These are phyloP conservation scores for Lithospermum erythrorhizon DNA, from an alignment of 257 asterid genomes.

Conservation along the genomic window DNA sequence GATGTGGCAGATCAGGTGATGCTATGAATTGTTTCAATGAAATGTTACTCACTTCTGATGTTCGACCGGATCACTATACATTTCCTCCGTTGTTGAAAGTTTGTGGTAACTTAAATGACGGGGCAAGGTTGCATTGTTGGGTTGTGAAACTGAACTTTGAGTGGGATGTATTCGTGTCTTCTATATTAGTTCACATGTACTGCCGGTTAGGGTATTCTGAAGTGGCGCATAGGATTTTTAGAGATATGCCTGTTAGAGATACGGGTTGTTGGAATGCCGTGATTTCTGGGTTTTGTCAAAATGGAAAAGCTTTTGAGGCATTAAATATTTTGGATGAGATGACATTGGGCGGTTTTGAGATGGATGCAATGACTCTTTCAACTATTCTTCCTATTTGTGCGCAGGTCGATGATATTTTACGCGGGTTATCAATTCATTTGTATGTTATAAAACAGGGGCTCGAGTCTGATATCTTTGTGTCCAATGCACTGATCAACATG, in stretches of 20 bases:
- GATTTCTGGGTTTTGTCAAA: conserved; percentile 75
- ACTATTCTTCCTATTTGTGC: conserved; percentile 63
- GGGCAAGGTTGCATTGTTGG: conserved; percentile 61
- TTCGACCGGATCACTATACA: conserved; percentile 68
- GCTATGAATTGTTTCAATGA: conserved; percentile 45
- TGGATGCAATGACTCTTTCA: conserved; percentile 65
- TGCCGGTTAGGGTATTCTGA: conserved; percentile 49
- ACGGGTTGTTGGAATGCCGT: conserved; percentile 87
- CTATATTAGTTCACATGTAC: conserved; percentile 81
- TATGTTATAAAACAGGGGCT: conserved; percentile 51
- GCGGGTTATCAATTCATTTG: conserved; percentile 51
- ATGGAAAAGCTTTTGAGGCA: conserved; percentile 51
- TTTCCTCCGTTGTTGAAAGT: conserved; percentile 70
- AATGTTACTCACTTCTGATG: conserved; percentile 48
- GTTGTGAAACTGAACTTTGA: conserved; percentile 49
- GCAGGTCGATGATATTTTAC: conserved; percentile 36
- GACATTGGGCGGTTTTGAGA: conserved; percentile 45
- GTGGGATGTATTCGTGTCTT: conserved; percentile 79
- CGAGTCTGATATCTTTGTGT: conserved; percentile 52
- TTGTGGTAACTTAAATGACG: conserved; percentile 42
- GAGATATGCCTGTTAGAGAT: conserved; percentile 71
- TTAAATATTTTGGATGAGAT: conserved; percentile 41
- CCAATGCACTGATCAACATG: conserved; percentile 77
- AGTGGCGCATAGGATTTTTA: conserved; percentile 44
- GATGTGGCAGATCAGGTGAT: conserved; percentile 36